These are phyloP conservation scores for Vitis cinerea DNA, from an alignment of 164 flowering plant genomes.

Conservation along the genomic window DNA sequence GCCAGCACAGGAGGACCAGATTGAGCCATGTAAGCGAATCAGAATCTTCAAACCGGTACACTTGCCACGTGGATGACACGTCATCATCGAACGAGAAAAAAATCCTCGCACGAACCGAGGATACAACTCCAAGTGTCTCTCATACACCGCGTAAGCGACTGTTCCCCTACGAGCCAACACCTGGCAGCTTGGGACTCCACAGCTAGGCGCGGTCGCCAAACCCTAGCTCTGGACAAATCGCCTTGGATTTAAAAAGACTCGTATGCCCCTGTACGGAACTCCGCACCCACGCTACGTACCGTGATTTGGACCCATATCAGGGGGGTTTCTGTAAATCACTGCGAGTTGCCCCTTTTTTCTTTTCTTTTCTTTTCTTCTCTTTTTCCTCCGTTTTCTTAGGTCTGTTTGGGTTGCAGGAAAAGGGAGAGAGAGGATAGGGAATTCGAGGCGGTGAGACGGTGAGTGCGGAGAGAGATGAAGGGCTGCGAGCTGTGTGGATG, in stretches of 20 bases:
- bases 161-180: conserved; percentile 21
- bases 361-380: background rate
- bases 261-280: background rate
- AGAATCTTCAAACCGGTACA: conserved; percentile 9
- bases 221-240: background rate
- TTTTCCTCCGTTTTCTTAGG: too few relatives aligned
- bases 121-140: background rate
- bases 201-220: background rate
- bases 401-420: background rate
- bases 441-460: background rate
- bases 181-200: conserved; percentile 20
- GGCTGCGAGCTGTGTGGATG: conserved; percentile 37
- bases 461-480: conserved; percentile 11
- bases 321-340: background rate
- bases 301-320: background rate
- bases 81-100: conserved; percentile 4
- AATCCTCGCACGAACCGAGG: conserved; percentile 17
- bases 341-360: background rate
- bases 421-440: conserved; percentile 1
- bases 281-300: background rate
- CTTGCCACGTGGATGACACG: conserved; percentile 14
- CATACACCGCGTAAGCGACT: conserved; percentile 2
- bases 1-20: background rate
- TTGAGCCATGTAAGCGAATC: conserved; percentile 20
- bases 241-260: background rate